A percentile compares a stretch with the other conserved stretches of the same genome.
These are phyloP conservation scores for Curvularia lunata DNA, from an alignment of 2,329 filamentous ascomycete species.

Conservation along the genomic window DNA sequence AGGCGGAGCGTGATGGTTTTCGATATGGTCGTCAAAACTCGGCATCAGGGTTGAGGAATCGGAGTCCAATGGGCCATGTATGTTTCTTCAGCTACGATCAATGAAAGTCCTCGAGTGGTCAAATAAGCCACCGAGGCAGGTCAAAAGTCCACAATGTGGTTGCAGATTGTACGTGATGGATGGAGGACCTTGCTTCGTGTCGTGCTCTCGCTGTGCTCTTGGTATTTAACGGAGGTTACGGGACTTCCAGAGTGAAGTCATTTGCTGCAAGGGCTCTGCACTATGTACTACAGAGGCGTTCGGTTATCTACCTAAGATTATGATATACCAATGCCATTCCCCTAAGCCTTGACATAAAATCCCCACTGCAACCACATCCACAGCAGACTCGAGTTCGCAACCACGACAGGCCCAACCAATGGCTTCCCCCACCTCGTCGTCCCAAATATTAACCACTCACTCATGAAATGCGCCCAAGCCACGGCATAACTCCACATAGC, in stretches of 20 bases:
- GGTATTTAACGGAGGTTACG: neutral
- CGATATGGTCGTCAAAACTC: slow-evolving; percentile 45
- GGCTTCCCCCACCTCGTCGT: slow-evolving; percentile 70
- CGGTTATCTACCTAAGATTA: neutral
- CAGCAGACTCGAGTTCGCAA: slow-evolving; percentile 60
- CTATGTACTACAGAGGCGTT: neutral
- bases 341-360: slow-evolving; percentile 63
- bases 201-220: slow-evolving; percentile 5
- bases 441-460: slow-evolving; percentile 80
- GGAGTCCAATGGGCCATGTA: slow-evolving; percentile 51
- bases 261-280: neutral
- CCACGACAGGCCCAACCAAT: slow-evolving; percentile 64
- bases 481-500: slow-evolving; percentile 82
- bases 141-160: slow-evolving; percentile 41
- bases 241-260: neutral
- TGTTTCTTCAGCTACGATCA: slow-evolving; percentile 51
- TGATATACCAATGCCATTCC: neutral
- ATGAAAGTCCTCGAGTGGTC: slow-evolving; percentile 49
- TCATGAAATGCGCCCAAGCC: slow-evolving; percentile 65
- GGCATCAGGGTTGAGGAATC: slow-evolving; percentile 50
- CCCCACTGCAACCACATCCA: slow-evolving; percentile 73
- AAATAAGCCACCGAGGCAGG: slow-evolving; percentile 46
- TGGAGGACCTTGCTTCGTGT: neutral
- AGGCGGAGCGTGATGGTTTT: slow-evolving; percentile 42
- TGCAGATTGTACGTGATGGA: slow-evolving; percentile 10